A percentile compares a stretch with the other conserved stretches of the same genome.
Evolutionary conservation across 2,329 filamentous ascomycete genomes (phyloP).

Genomic region (Talaromyces sp.): DNA sequence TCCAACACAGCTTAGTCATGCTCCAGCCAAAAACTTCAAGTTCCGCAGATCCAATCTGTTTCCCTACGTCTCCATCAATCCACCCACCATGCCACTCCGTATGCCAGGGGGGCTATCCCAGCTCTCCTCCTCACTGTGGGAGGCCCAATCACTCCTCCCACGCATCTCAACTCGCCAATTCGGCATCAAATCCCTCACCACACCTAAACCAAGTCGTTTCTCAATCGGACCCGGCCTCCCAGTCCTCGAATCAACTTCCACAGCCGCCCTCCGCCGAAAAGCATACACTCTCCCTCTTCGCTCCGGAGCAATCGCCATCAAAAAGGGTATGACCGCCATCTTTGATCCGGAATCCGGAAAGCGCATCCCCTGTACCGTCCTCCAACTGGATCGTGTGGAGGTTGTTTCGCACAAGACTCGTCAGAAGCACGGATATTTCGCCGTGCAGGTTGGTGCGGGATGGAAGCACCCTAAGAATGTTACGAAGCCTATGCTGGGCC

Average conservation of each 20-base stretch:
- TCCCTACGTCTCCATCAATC: constrained; percentile 2
- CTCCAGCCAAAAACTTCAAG: constrained; percentile 25
- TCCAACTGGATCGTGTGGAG: constrained; percentile 91
- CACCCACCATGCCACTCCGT: constrained; percentile 38
- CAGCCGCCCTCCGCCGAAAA: constrained; percentile 63
- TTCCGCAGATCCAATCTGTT: constrained; percentile 4
- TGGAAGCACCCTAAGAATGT: constrained; percentile 74
- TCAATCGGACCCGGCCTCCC: constrained; percentile 54
- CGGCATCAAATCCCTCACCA: constrained; percentile 62
- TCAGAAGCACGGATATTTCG: constrained; percentile 83
- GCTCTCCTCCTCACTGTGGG: constrained; percentile 31
- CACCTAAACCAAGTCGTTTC: constrained; percentile 56
- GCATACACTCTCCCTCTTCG: constrained; percentile 64
- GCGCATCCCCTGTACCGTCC: constrained; percentile 83
- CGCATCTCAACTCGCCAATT: constrained; percentile 41
- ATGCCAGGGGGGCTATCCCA: constrained; percentile 35
- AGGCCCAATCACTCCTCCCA: constrained; percentile 26
- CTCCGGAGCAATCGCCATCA: constrained; percentile 80
- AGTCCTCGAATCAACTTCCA: constrained; percentile 58
- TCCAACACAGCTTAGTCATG: constrained; percentile 17
- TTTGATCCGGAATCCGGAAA: constrained; percentile 75
- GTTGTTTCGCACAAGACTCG: constrained; percentile 85
- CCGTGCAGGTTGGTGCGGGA: constrained; percentile 85
- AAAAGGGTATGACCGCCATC: constrained; percentile 94
- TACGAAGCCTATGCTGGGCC: constrained; percentile 80